These are phyloP conservation scores for Picochlorum sp. DNA, from an alignment of 139 green algal genomes.

Conservation along the genomic window DNA sequence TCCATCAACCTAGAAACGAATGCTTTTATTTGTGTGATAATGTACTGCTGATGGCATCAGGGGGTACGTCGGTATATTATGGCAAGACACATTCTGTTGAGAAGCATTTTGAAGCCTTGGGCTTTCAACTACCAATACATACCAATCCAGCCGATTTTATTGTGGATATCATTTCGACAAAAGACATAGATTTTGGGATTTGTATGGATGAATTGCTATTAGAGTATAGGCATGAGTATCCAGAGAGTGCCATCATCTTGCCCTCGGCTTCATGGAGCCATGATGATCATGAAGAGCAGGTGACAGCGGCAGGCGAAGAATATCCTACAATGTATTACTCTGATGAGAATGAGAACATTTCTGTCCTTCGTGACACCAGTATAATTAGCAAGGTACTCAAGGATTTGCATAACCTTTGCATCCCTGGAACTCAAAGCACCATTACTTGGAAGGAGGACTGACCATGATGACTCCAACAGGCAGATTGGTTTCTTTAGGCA, in stretches of 20 bases:
- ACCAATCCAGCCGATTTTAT: conserved; percentile 62
- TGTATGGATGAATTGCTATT: too few relatives aligned
- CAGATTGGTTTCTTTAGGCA: conserved; percentile 32
- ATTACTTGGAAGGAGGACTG: too few relatives aligned
- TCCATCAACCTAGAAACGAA: conserved; percentile 58
- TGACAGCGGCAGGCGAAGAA: not conserved
- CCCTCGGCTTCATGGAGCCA: too few relatives aligned
- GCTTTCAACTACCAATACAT: conserved; percentile 31
- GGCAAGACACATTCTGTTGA: conserved; percentile 22
- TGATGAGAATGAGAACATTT: too few relatives aligned
- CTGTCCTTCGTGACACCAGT: too few relatives aligned
- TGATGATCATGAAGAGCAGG: not conserved
- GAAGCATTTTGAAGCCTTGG: conserved; percentile 41
- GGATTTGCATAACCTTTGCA: too few relatives aligned
- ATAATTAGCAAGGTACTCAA: too few relatives aligned
- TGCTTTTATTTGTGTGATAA: conserved; percentile 65
- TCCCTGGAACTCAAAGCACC: too few relatives aligned
- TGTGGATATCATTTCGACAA: conserved; percentile 60
- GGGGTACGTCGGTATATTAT: conserved; percentile 54
- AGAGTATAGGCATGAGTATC: too few relatives aligned
- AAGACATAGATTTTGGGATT: not conserved
- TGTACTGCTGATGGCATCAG: conserved; percentile 61
- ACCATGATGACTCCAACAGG: too few relatives aligned
- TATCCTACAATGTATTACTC: too few relatives aligned
- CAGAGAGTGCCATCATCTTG: too few relatives aligned